Evolutionary conservation across 768 basidiomycete genomes (phyloP).

Genomic region (Phanerodontia chrysosporium): DNA sequence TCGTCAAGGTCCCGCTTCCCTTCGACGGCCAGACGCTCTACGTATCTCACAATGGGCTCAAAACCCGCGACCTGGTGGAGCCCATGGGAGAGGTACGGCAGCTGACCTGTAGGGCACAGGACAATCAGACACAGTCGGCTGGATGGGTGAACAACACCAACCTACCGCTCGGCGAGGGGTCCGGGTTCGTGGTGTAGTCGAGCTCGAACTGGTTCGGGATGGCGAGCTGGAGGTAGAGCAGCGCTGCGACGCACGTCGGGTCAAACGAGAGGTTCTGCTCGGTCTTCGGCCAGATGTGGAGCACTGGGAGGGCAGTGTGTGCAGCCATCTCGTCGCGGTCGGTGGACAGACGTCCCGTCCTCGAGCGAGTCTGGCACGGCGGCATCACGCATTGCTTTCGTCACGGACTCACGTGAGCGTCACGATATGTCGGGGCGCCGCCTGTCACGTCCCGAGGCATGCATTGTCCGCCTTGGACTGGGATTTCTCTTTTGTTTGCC

Average conservation of each 20-base stretch:
- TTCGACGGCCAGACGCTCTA: constrained; percentile 41
- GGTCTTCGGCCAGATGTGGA: constrained; percentile 69
- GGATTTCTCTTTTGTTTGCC: too few species aligned
- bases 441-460: background rate
- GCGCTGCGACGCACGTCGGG: constrained; percentile 57
- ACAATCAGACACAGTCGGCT: background rate
- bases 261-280: constrained; percentile 68
- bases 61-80: constrained; percentile 47
- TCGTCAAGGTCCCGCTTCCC: constrained; percentile 44
- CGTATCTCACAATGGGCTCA: constrained; percentile 61
- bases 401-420: background rate
- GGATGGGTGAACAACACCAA: constrained; percentile 20
- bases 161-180: constrained; percentile 70
- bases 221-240: constrained; percentile 64
- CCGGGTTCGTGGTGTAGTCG: constrained; percentile 60
- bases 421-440: background rate
- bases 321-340: background rate
- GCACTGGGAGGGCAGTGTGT: constrained; percentile 7
- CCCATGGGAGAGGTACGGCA: constrained; percentile 67
- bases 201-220: constrained; percentile 67
- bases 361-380: background rate
- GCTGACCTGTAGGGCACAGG: constrained; percentile 44
- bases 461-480: too few species aligned
- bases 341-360: background rate
- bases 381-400: background rate